Evolutionary conservation across 2,329 filamentous ascomycete species (phyloP).

Genomic region (Penicillium sp.): DNA sequence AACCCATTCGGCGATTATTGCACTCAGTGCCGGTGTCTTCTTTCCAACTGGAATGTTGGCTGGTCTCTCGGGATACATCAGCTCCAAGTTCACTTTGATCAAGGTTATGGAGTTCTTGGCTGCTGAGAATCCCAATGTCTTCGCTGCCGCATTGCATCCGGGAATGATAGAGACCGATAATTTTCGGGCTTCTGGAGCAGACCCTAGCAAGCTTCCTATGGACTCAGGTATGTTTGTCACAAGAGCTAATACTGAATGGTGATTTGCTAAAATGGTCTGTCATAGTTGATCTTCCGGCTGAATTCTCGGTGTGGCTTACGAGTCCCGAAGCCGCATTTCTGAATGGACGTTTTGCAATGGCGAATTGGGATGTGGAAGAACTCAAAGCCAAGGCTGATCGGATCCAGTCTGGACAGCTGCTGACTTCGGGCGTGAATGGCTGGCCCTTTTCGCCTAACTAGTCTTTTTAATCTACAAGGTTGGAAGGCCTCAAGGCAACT

Average conservation of each 20-base stretch:
- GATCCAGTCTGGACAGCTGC: slow-evolving; percentile 6
- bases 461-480: neutral
- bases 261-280: neutral
- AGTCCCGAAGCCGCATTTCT: slow-evolving; percentile 42
- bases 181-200: slow-evolving; percentile 16
- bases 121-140: slow-evolving; percentile 41
- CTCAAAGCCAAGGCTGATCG: slow-evolving; percentile 25
- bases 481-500: neutral
- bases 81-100: slow-evolving; percentile 44
- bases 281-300: slow-evolving; percentile 24
- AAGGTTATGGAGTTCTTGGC: slow-evolving; percentile 47
- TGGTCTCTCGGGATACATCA: slow-evolving; percentile 37
- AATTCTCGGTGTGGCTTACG: slow-evolving; percentile 41
- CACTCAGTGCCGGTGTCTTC: slow-evolving; percentile 15
- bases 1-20: slow-evolving; percentile 17
- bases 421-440: neutral
- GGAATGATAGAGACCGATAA: slow-evolving; percentile 35
- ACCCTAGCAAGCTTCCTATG: slow-evolving; percentile 14
- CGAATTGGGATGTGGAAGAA: slow-evolving; percentile 47
- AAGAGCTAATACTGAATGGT: neutral
- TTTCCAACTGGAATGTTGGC: slow-evolving; percentile 10
- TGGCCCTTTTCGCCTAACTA: neutral
- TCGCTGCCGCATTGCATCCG: slow-evolving; percentile 48
- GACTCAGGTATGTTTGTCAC: slow-evolving; percentile 16
- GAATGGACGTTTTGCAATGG: slow-evolving; percentile 39